phyloP scores from a whole-genome alignment of 495 filamentous ascomycete species.

The Xylaria flabelliformis region DNA sequence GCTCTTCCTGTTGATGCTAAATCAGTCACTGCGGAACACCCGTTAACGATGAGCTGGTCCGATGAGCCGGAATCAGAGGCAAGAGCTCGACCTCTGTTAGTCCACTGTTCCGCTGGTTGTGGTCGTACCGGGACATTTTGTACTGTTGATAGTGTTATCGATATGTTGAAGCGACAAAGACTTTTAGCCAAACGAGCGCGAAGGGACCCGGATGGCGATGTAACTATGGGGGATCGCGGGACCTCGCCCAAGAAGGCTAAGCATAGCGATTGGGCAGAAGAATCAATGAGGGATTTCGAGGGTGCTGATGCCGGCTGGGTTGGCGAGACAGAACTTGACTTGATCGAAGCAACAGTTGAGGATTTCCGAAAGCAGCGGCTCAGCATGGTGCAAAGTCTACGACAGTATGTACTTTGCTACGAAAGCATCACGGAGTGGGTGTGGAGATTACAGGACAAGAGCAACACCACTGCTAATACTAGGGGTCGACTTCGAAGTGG shows the following conservation, averaged over 20 bases:
- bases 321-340: constrained; percentile 67
- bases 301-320: constrained; percentile 51
- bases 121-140: constrained; percentile 96
- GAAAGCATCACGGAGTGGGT: constrained; percentile 95
- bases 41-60: constrained; percentile 43
- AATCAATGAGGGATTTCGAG: constrained; percentile 16
- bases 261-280: constrained; percentile 20
- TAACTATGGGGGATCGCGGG: constrained; percentile 43
- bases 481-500: constrained; percentile 41
- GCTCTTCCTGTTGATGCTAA: constrained; percentile 47
- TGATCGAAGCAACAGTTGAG: constrained; percentile 84
- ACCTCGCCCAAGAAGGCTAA: constrained; percentile 12
- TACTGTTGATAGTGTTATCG: constrained; percentile 91
- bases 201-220: constrained; percentile 50
- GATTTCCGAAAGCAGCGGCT: constrained; percentile 87
- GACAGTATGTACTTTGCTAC: constrained; percentile 96
- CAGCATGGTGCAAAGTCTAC: constrained; percentile 96
- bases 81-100: constrained; percentile 73
- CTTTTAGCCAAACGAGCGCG: constrained; percentile 42
- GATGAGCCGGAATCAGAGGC: constrained; percentile 62
- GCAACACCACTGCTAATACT: constrained; percentile 48
- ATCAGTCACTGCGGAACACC: constrained; percentile 39
- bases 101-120: constrained; percentile 96
- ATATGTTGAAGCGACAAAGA: constrained; percentile 86
- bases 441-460: constrained; percentile 46